These are phyloP conservation scores for Suillus fuscotomentosus DNA, from an alignment of 768 basidiomycete genomes.

Conservation along the genomic window DNA sequence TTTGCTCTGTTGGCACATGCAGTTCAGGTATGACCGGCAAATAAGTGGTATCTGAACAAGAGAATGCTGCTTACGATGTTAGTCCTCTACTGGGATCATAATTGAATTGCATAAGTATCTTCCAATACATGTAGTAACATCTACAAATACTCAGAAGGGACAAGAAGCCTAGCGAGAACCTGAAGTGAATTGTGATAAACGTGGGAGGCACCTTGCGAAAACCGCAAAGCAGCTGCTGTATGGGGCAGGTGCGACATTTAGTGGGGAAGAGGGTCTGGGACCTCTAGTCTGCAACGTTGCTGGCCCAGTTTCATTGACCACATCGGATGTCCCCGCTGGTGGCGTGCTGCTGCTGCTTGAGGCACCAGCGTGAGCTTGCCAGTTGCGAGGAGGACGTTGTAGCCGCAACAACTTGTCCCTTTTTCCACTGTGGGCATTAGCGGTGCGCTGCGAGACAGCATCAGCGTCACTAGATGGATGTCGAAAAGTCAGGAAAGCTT, in stretches of 20 bases:
- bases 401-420: neutral
- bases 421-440: neutral
- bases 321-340: neutral
- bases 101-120: neutral
- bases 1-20: too few relatives aligned
- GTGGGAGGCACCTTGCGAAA: neutral
- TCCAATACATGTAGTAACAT: neutral
- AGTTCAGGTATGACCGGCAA: too few relatives aligned
- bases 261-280: neutral
- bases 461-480: neutral
- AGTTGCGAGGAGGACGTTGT: neutral
- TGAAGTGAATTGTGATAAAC: neutral
- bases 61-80: too few relatives aligned
- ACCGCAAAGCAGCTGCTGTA: neutral
- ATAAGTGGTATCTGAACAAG: too few relatives aligned
- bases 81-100: neutral
- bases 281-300: neutral
- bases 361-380: neutral
- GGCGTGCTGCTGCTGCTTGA: neutral
- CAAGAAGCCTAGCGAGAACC: neutral
- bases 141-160: neutral
- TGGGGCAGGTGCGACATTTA: neutral
- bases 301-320: neutral
- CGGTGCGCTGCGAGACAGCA: neutral
- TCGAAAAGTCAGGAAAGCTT: neutral